A percentile compares a stretch with the other conserved stretches of the same genome.
Conservation (phyloP, 2,329 filamentous ascomycete genomes). For the Sporothrix brasiliensis region DNA sequence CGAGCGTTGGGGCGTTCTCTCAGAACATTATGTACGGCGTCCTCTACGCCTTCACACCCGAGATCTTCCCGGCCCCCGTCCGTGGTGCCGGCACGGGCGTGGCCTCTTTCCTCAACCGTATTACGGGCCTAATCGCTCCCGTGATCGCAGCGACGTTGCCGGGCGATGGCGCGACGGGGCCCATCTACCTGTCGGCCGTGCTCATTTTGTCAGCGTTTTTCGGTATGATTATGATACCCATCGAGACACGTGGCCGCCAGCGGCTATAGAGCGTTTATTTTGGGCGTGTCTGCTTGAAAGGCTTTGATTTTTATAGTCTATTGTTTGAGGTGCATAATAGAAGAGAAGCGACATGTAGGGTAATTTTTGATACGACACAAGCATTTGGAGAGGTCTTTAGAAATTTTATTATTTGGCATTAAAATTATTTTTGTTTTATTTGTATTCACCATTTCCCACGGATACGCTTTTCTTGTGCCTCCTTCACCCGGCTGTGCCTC, state of each 20-base stretch:
- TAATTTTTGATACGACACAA: background rate
- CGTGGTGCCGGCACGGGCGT: constrained; percentile 73
- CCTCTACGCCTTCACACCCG: constrained; percentile 75
- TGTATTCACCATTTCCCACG: background rate
- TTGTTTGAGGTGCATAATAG: background rate
- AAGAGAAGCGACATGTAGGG: background rate
- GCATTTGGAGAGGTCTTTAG: background rate
- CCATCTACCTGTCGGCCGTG: constrained; percentile 60
- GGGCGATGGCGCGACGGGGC: constrained; percentile 59
- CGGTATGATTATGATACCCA: constrained; percentile 62
- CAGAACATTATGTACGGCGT: constrained; percentile 80
- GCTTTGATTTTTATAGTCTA: constrained; percentile 4
- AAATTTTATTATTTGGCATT: background rate
- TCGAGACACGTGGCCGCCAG: constrained; percentile 64
- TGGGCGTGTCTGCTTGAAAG: background rate
- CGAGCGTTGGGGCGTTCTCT: constrained; percentile 69
- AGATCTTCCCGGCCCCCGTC: constrained; percentile 73
- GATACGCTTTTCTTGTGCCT: background rate
- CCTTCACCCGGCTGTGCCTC: background rate
- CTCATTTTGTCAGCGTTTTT: constrained; percentile 63
- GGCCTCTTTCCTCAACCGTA: constrained; percentile 69
- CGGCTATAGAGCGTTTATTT: constrained; percentile 47
- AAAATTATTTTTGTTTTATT: background rate
- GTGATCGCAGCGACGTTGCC: constrained; percentile 66
- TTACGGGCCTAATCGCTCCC: constrained; percentile 69